Percentiles rank a stretch among this genome's conserved stretches.
phyloP scores from a whole-genome alignment of 768 basidiomycete genomes.

The Kwoniella heveanensis region DNA sequence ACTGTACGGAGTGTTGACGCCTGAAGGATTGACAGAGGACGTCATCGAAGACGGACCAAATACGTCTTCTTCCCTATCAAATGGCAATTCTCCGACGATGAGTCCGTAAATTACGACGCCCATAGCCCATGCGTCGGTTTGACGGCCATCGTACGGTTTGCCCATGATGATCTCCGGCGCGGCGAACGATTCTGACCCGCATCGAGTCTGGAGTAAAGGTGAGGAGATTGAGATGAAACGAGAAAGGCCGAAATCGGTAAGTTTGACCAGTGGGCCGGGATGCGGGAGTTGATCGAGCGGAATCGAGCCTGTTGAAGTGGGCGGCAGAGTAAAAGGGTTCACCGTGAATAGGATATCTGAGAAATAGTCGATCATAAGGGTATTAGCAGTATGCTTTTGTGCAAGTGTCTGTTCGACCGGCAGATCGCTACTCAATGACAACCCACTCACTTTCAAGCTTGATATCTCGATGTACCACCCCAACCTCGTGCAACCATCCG shows the following conservation, averaged over 20 bases:
- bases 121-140: conserved; percentile 86
- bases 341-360: conserved; percentile 76
- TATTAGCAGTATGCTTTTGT: background rate
- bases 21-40: conserved; percentile 4
- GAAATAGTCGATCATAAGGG: background rate
- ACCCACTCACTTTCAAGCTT: conserved; percentile 66
- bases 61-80: conserved; percentile 58
- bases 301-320: conserved; percentile 47
- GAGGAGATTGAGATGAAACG: conserved; percentile 71
- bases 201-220: conserved; percentile 73
- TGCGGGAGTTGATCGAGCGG: conserved; percentile 48
- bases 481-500: conserved; percentile 82
- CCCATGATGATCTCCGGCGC: conserved; percentile 61
- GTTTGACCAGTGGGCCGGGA: conserved; percentile 69
- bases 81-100: conserved; percentile 70
- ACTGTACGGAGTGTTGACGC: conserved; percentile 51
- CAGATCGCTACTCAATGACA: background rate
- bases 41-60: background rate
- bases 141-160: conserved; percentile 73
- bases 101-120: conserved; percentile 85
- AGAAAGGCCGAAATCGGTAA: conserved; percentile 88
- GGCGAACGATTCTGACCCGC: conserved; percentile 85
- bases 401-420: background rate
- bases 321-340: conserved; percentile 56
- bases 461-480: conserved; percentile 85